Percentiles rank a stretch among this genome's conserved stretches.
phyloP scores from a whole-genome alignment of 208 protist species.

The Sergeia podlipaevii region DNA sequence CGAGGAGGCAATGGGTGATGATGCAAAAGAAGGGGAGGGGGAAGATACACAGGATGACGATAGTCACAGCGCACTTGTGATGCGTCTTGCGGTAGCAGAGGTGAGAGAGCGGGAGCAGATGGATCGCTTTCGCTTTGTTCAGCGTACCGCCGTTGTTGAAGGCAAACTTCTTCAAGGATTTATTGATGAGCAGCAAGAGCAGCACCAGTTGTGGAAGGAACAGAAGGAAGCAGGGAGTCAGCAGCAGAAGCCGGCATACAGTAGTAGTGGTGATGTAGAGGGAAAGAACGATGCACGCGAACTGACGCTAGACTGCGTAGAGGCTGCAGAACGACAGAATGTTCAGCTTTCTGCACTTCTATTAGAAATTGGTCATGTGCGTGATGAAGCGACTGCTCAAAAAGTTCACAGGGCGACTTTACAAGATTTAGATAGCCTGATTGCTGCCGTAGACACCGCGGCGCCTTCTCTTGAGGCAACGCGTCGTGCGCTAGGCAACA shows the following conservation, averaged over 20 bases:
- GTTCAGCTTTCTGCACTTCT: no score
- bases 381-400: no score
- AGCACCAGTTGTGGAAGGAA: background rate
- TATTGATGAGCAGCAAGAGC: conserved; percentile 13
- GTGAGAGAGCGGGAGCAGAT: conserved; percentile 13
- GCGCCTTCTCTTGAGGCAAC: no score
- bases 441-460: no score
- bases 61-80: conserved; percentile 23
- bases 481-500: no score
- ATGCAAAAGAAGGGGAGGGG: conserved; percentile 11
- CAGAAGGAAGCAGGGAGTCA: background rate
- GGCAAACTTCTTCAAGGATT: conserved; percentile 19
- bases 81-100: conserved; percentile 47
- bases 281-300: no score
- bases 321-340: no score
- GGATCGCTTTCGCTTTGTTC: conserved; percentile 19
- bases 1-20: background rate
- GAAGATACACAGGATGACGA: conserved; percentile 19
- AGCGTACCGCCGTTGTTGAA: conserved; percentile 34
- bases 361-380: no score
- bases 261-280: no score
- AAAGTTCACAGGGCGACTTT: no score
- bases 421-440: no score
- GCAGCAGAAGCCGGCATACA: background rate
- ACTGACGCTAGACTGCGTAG: no score